These are phyloP conservation scores for Malassezia sp. DNA, from an alignment of 1,284 basidiomycete species.

Conservation along the genomic window DNA sequence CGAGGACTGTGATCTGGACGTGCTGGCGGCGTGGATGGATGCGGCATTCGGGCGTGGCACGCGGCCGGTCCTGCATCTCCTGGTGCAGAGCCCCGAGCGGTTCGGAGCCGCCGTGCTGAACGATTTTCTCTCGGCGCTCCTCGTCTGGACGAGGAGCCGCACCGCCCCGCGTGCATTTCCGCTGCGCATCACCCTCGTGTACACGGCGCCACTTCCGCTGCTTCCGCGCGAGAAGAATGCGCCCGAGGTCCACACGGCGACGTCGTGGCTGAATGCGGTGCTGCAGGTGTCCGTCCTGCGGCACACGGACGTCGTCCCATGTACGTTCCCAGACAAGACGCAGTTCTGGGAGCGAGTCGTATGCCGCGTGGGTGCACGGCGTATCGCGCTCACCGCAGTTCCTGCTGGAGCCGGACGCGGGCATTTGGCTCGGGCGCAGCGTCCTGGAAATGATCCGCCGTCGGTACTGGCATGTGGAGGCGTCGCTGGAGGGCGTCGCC, in stretches of 20 bases:
- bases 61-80: constrained; percentile 2
- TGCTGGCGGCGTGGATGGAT: neutral
- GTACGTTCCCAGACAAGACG: constrained; percentile 24
- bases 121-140: constrained; percentile 3
- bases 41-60: neutral
- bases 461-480: constrained; percentile 28
- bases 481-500: constrained; percentile 23
- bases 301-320: constrained; percentile 18
- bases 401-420: constrained; percentile 17
- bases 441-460: constrained; percentile 27
- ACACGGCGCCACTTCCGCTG: constrained; percentile 5
- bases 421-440: constrained; percentile 23
- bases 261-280: neutral
- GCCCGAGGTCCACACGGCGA: neutral
- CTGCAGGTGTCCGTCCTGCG: neutral
- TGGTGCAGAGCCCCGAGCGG: constrained; percentile 2
- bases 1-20: constrained; percentile 4
- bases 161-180: neutral
- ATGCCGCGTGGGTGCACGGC: no score
- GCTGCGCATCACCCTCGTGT: neutral
- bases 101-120: constrained; percentile 7
- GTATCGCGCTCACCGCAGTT: no score
- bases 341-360: constrained; percentile 26
- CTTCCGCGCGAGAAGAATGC: constrained; percentile 2
- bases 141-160: neutral